Percentiles rank a stretch among this genome's conserved stretches.
These are phyloP conservation scores for Trametes pubescens DNA, from an alignment of 1,284 basidiomycete genomes.

Conservation along the genomic window DNA sequence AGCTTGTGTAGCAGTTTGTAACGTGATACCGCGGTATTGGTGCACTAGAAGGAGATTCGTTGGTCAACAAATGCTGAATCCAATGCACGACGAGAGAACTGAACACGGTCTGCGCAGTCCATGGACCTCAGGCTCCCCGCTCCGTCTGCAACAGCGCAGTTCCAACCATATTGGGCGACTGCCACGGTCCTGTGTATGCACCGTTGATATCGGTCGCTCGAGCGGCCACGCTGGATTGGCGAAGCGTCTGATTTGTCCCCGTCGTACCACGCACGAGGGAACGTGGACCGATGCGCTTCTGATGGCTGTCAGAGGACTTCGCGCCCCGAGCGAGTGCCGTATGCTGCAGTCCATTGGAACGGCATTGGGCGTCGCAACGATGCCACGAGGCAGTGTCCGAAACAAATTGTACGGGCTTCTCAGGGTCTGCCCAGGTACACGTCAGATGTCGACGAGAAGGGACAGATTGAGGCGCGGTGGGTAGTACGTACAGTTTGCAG, in stretches of 20 bases:
- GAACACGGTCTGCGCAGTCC: too few relatives aligned
- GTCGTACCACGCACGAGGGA: not conserved
- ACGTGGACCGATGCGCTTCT: not conserved
- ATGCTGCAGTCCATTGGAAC: too few relatives aligned
- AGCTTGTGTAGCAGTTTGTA: slow-evolving; percentile 29
- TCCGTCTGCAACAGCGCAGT: too few relatives aligned
- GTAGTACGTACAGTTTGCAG: slow-evolving; percentile 4
- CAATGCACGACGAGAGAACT: not conserved
- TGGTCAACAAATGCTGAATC: not conserved
- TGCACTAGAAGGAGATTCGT: too few relatives aligned
- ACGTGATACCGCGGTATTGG: not conserved
- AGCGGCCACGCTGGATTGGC: not conserved
- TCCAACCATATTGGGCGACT: not conserved
- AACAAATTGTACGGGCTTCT: not conserved
- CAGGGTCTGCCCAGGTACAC: slow-evolving; percentile 8
- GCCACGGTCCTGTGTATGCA: not conserved
- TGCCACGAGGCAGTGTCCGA: not conserved
- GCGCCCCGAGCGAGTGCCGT: too few relatives aligned
- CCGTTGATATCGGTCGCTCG: slow-evolving; percentile 13
- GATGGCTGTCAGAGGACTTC: not conserved
- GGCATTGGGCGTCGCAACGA: not conserved
- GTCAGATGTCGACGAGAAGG: not conserved
- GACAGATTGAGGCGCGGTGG: not conserved
- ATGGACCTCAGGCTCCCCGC: too few relatives aligned
- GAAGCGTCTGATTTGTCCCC: not conserved